Percentiles rank a stretch among this genome's conserved stretches.
These are phyloP conservation scores for Saprolegnia diclina DNA, from an alignment of 352 stramenopile genomes.

Conservation along the genomic window DNA sequence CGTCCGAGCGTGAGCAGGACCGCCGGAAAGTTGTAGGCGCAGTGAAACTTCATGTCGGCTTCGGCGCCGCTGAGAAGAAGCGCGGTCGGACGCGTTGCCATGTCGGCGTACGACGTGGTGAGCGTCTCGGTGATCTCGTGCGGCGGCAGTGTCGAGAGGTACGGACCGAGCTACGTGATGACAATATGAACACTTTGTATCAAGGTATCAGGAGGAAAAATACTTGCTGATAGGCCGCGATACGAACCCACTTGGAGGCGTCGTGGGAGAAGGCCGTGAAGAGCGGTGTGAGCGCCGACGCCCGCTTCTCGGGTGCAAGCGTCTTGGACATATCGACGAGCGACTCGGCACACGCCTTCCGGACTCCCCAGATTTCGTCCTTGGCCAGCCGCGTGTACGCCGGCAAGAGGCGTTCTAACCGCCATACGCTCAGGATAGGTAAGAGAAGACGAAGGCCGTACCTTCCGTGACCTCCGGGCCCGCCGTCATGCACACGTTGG, in stretches of 20 bases:
- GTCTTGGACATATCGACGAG: constrained; percentile 84
- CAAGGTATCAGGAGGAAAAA: background rate
- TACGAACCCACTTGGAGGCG: constrained; percentile 89
- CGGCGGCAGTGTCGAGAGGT: constrained; percentile 76
- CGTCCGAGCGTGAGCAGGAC: constrained; percentile 75
- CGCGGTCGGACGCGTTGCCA: constrained; percentile 52
- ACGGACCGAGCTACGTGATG: constrained; percentile 43
- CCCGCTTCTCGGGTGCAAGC: constrained; percentile 61
- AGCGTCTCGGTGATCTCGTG: constrained; percentile 77
- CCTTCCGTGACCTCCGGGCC: constrained; percentile 57
- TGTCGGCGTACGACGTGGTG: constrained; percentile 77
- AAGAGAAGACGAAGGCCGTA: background rate
- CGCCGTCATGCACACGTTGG: constrained; percentile 83
- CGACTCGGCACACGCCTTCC: constrained; percentile 89
- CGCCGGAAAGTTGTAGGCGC: constrained; percentile 88
- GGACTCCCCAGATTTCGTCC: constrained; percentile 93
- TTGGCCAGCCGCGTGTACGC: constrained; percentile 86
- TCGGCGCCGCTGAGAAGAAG: constrained; percentile 62
- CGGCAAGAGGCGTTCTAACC: constrained; percentile 74
- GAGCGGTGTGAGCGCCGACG: constrained; percentile 80
- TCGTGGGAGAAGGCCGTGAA: constrained; percentile 86
- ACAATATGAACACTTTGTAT: background rate
- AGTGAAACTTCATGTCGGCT: constrained; percentile 88
- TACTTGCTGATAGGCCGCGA: constrained; percentile 92
- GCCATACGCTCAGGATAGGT: background rate